Evolutionary conservation across 495 filamentous ascomycete species (phyloP).

Genomic region (Podospora anserina): DNA sequence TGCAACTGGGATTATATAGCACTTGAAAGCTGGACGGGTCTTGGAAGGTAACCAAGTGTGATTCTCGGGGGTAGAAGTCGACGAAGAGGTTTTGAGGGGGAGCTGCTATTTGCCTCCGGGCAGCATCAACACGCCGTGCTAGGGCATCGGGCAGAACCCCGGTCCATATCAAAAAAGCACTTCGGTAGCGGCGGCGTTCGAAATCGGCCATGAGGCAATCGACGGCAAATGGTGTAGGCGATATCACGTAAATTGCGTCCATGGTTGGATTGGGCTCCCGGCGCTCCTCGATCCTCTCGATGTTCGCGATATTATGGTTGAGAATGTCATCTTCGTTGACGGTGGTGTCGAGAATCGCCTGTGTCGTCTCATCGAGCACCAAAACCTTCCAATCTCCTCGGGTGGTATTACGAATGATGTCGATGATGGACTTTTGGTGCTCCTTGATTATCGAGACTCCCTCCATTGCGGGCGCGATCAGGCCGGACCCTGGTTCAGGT

Average conservation of each 20-base stretch:
- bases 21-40: constrained; percentile 95
- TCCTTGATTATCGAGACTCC: constrained; percentile 38
- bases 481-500: constrained; percentile 17
- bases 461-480: constrained; percentile 28
- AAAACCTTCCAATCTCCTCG: constrained; percentile 82
- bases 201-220: constrained; percentile 93
- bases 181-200: constrained; percentile 72
- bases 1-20: constrained; percentile 87
- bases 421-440: constrained; percentile 43
- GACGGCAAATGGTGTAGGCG: constrained; percentile 78
- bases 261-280: constrained; percentile 76
- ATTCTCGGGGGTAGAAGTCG: constrained; percentile 88
- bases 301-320: constrained; percentile 89
- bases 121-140: constrained; percentile 47
- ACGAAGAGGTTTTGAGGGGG: constrained; percentile 69
- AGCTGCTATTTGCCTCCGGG: constrained; percentile 66
- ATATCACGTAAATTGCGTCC: constrained; percentile 91
- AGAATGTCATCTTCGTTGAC: constrained; percentile 93
- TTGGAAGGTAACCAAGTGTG: constrained; percentile 82
- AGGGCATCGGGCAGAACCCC: constrained; percentile 42
- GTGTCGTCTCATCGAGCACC: constrained; percentile 76
- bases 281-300: constrained; percentile 85
- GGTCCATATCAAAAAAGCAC: constrained; percentile 79
- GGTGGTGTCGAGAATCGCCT: constrained; percentile 79
- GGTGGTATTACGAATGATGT: constrained; percentile 53